Base-by-base conservation (phyloP, 129 eudicot genomes). In the Flaveria robusta region DNA sequence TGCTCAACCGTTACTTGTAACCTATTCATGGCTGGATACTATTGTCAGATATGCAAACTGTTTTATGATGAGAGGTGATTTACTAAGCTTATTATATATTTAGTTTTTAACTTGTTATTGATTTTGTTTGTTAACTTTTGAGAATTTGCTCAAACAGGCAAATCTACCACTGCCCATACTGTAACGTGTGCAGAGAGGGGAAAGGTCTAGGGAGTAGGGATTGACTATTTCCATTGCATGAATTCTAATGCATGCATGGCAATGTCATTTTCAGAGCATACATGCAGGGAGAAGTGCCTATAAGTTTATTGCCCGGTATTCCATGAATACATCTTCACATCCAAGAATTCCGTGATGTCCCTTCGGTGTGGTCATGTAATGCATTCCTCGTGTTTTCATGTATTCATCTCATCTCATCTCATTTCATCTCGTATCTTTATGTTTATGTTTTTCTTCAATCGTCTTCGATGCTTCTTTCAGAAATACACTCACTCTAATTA, bases 361-460 rank as follows among this genome's bases (percentile, higher is more conserved):
- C 99, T 94, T 77, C 67, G 88, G 9, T 94, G 99, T 80, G 97
- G 97, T 22, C 99, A 94, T 73, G 39, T 89, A 75, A 94, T 94
- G 97, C 99, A 94, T 77, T 91, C 99, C 26, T 62, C 89, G 73
- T 94, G 99, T 87, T 94, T 94, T 89, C 86, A 91, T 93, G 97
- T 91, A 77, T 34, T 34, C 39, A 34, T 34, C 39, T 1, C 7
- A 0, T 34, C 39, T 34, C 39, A 1, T 34, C 63, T 34, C 58
- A 12, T 64, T 29, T 4, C 49, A 0, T 43, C 13, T 62, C 13
- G 6, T 56, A 58, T 39, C 10, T 71, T 24, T 24, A 51, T 46
- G 7, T 43, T 58, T 55, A 58, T 58, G 20, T 70, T 49, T 1
- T 77, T 7, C 19, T 23, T 23, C 20, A 43, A 15, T 27, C 47